Base-by-base conservation (phyloP, 2,329 filamentous ascomycete species). In the Madurella mycetomatis region DNA sequence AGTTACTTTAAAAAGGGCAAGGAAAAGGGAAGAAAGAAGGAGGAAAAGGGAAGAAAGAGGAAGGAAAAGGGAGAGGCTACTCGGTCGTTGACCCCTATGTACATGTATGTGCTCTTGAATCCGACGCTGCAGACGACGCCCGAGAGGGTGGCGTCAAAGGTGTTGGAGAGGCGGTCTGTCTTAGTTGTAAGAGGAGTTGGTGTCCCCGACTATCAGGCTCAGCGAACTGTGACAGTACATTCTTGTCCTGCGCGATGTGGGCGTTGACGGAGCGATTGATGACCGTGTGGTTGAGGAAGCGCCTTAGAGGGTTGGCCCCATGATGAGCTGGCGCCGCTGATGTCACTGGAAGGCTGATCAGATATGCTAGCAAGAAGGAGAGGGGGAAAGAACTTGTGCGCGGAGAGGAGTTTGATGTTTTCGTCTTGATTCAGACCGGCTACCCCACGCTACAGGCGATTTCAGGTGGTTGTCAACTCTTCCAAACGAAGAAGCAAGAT, bases 141-240 rank as follows among this genome's bases (percentile, higher is more conserved):
- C 83, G 83, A 86, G 16, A 86, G 78, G 9, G 83, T 82, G 9
- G 83, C 83, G 37, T 83, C 84, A 65, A 86, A 87, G 0, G 80
- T 74, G 69, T 86, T 83, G 40, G 81, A 84, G 16, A 86, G 71
- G 0, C 83, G 82, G 79, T 5, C 75, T 74, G 51, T 83, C 84
- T 69, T 86, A 72, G 65, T 82, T 80, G 68, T 80, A 85, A 9
- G 86, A 74, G 8, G 79, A 83, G 67, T 86, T 86, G 47, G 76
- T 75, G 69, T 86, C 82, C 56, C 81, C 81, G 1, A 85, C 71
- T 57, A 84, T 79, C 58, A 80, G 80, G 0, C 80, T 79, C 3
- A 56, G 16, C n/a, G n/a, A 67, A 59, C 37, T 61, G 61, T 2
- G 64, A 65, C 2, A 69, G 67, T 31, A 84, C 73, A 25, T 67